A percentile compares a stretch with the other conserved stretches of the same genome.
phyloP scores from a whole-genome alignment of 1,284 basidiomycete genomes.

The Ganoderma leucocontextum region DNA sequence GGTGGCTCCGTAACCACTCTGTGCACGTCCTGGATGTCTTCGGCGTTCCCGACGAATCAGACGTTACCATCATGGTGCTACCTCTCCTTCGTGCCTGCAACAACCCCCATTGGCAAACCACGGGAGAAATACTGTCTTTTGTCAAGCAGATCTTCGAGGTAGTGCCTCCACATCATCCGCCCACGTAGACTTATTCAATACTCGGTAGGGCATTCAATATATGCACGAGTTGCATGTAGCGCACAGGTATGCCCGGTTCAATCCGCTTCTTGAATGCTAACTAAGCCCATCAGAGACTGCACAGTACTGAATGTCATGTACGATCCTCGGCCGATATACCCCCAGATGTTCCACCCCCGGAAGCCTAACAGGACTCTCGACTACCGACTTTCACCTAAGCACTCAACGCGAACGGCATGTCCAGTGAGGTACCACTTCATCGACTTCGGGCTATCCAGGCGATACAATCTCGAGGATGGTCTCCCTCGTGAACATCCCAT shows the following conservation, averaged over 20 bases:
- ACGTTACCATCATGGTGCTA: slow-evolving; percentile 38
- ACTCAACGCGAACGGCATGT: slow-evolving; percentile 32
- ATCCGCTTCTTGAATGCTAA: not conserved
- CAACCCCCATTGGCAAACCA: slow-evolving; percentile 34
- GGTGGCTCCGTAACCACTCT: too few species aligned
- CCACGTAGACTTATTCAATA: not conserved
- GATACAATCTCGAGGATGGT: slow-evolving; percentile 22
- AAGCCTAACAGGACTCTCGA: slow-evolving; percentile 24
- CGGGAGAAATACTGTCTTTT: slow-evolving; percentile 40
- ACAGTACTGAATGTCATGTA: slow-evolving; percentile 47
- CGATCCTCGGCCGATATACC: slow-evolving; percentile 41
- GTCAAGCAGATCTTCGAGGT: slow-evolving; percentile 41
- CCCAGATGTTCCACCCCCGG: slow-evolving; percentile 38
- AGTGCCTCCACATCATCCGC: not conserved
- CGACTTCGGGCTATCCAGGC: slow-evolving; percentile 47
- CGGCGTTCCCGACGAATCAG: slow-evolving; percentile 24
- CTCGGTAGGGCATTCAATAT: slow-evolving; percentile 33
- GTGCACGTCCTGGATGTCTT: slow-evolving; percentile 39
- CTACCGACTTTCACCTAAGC: slow-evolving; percentile 23
- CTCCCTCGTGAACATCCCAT: slow-evolving; percentile 29
- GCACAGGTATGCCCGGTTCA: slow-evolving; percentile 29
- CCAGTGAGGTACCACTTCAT: slow-evolving; percentile 42
- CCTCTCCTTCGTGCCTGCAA: slow-evolving; percentile 31
- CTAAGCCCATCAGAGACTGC: slow-evolving; percentile 44
- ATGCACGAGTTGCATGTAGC: slow-evolving; percentile 36